A percentile compares a stretch with the other conserved stretches of the same genome.
Evolutionary conservation across 306 rosid genomes (phyloP).

Genomic region (Styphnolobium japonicum): DNA sequence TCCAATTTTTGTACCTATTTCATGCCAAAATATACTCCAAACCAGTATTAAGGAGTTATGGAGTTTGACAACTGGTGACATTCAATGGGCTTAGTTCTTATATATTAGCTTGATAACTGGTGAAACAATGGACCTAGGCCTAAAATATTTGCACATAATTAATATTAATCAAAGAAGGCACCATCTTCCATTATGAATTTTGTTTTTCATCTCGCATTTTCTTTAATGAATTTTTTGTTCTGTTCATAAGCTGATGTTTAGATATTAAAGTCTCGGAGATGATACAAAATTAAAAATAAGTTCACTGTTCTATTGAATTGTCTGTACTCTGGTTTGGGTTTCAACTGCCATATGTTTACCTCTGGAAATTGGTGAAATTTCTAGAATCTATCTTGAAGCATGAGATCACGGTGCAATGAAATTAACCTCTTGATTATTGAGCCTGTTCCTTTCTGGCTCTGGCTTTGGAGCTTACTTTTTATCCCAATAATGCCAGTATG

Average conservation of each 20-base stretch:
- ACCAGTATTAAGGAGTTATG: not conserved
- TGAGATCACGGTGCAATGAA: not conserved
- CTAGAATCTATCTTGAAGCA: not conserved
- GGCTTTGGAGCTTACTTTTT: not conserved
- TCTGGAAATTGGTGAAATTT: not conserved
- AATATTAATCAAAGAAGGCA: not conserved
- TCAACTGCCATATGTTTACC: not conserved
- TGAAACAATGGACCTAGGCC: not conserved
- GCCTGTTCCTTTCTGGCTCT: not conserved
- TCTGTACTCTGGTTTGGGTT: not conserved
- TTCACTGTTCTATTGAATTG: not conserved
- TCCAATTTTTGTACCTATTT: not conserved
- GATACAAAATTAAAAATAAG: not conserved
- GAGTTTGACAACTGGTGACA: not conserved
- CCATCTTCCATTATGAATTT: not conserved
- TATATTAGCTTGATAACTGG: not conserved
- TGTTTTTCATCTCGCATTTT: not conserved
- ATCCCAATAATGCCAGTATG: not conserved
- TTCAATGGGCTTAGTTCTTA: not conserved
- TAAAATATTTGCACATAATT: not conserved
- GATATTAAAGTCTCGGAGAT: not conserved
- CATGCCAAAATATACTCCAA: not conserved
- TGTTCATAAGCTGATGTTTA: not conserved
- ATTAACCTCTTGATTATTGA: not conserved
- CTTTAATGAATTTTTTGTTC: not conserved